phyloP scores from a whole-genome alignment of 768 basidiomycete genomes.

The Phylloporus sp. region DNA sequence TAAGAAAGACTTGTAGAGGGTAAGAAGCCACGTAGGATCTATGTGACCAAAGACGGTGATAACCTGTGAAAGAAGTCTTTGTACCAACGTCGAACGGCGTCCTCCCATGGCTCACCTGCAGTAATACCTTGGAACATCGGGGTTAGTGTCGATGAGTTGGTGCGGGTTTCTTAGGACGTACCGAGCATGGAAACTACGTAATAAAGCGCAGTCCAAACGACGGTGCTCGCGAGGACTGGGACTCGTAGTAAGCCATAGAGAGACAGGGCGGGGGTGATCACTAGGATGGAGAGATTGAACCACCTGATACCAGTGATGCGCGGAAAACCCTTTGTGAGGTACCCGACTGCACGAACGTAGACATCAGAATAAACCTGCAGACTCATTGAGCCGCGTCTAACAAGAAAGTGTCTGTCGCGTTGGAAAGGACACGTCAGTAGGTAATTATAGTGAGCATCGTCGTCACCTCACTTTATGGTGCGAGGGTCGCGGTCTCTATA shows the following conservation, averaged over 20 bases:
- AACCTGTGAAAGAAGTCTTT: slow-evolving; percentile 39
- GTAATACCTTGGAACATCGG: slow-evolving; percentile 41
- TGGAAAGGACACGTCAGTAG: no score
- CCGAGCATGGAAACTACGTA: slow-evolving; percentile 88
- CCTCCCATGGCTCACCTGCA: slow-evolving; percentile 33
- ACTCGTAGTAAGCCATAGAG: slow-evolving; percentile 60
- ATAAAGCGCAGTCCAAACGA: slow-evolving; percentile 59
- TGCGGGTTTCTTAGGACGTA: slow-evolving; percentile 25
- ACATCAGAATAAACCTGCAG: no score
- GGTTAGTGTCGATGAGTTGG: slow-evolving; percentile 14
- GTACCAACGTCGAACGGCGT: not conserved
- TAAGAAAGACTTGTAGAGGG: slow-evolving; percentile 66
- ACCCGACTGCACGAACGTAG: slow-evolving; percentile 6
- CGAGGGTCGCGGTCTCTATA: no score
- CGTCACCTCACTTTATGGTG: no score
- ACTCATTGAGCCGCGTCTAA: no score
- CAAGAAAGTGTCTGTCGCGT: no score
- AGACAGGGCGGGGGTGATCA: slow-evolving; percentile 64
- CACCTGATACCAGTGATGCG: slow-evolving; percentile 56
- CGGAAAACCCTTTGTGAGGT: slow-evolving; percentile 36
- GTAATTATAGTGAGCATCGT: no score
- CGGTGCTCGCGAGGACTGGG: slow-evolving; percentile 45
- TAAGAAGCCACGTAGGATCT: slow-evolving; percentile 72
- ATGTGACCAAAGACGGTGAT: slow-evolving; percentile 85
- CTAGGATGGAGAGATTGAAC: slow-evolving; percentile 72